phyloP scores from a whole-genome alignment of 257 asterid species.

The Solanum okadae region DNA sequence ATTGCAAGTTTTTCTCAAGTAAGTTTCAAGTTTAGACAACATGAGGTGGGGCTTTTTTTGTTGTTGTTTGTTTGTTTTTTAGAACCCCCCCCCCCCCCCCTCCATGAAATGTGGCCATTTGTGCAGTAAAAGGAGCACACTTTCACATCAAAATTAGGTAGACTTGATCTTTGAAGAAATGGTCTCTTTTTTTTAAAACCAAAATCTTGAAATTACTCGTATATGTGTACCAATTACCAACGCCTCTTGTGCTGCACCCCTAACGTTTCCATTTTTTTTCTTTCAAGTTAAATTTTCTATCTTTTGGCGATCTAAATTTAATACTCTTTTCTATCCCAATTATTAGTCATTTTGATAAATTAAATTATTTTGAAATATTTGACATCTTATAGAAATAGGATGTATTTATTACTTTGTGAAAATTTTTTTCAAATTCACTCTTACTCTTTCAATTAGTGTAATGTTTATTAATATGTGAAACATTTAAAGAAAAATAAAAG shows the following conservation, averaged over 20 bases:
- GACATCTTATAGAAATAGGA: background rate
- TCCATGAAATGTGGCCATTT: background rate
- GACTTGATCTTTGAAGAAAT: constrained; percentile 38
- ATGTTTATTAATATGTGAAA: background rate
- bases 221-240: background rate
- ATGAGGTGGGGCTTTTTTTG: background rate
- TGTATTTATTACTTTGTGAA: background rate
- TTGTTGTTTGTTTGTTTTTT: background rate
- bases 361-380: background rate
- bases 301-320: no score
- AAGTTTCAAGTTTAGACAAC: background rate
- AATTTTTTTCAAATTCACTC: background rate
- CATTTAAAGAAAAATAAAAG: background rate
- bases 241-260: background rate
- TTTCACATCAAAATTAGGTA: constrained; percentile 26
- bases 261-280: background rate
- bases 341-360: background rate
- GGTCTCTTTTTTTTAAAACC: constrained; percentile 17
- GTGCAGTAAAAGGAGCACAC: background rate
- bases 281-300: background rate
- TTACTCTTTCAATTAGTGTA: background rate
- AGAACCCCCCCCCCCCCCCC: background rate
- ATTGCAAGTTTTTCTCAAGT: background rate
- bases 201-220: background rate
- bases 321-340: background rate